These are phyloP conservation scores for Ophiostoma ips DNA, from an alignment of 2,329 filamentous ascomycete species.

Conservation along the genomic window DNA sequence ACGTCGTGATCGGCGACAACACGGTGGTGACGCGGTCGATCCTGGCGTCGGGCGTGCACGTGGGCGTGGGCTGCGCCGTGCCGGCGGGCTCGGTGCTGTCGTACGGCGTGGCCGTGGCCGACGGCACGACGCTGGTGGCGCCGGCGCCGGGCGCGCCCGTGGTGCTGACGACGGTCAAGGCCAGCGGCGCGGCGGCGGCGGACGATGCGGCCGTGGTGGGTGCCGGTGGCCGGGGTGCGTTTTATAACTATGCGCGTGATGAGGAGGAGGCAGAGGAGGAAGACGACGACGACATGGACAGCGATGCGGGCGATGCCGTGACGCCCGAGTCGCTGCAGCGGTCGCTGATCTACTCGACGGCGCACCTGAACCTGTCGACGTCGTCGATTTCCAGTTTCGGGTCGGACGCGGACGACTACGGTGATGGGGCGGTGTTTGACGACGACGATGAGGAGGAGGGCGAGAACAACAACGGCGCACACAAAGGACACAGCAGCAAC, in stretches of 20 bases:
- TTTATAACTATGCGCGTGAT: constrained; percentile 23
- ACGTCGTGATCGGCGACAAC: constrained; percentile 62
- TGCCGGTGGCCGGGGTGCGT: constrained; percentile 33
- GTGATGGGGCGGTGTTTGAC: constrained; percentile 35
- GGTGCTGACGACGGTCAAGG: constrained; percentile 25
- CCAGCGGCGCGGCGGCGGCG: constrained; percentile 23
- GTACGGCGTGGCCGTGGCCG: constrained; percentile 58
- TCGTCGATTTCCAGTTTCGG: constrained; percentile 41
- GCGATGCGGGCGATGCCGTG: constrained; percentile 15
- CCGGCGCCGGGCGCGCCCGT: constrained; percentile 19
- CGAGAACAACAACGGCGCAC: constrained; percentile 7
- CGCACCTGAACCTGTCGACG: constrained; percentile 36
- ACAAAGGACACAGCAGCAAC: constrained; percentile 12
- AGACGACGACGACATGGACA: constrained; percentile 34
- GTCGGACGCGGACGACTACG: constrained; percentile 41
- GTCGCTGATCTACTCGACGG: constrained; percentile 40
- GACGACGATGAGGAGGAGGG: constrained; percentile 20
- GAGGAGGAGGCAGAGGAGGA: too few species aligned
- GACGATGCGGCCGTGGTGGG: constrained; percentile 35
- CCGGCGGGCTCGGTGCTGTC: constrained; percentile 65
- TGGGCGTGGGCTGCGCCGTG: constrained; percentile 60
- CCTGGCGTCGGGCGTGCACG: constrained; percentile 54
- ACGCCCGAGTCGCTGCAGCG: constrained; percentile 39
- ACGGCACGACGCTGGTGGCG: constrained; percentile 28
- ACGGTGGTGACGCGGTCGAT: constrained; percentile 58